Evolutionary conservation across 495 filamentous ascomycete genomes (phyloP), one percentile per base, ranked within the genome.

Genomic region (Neurospora discreta): DNA sequence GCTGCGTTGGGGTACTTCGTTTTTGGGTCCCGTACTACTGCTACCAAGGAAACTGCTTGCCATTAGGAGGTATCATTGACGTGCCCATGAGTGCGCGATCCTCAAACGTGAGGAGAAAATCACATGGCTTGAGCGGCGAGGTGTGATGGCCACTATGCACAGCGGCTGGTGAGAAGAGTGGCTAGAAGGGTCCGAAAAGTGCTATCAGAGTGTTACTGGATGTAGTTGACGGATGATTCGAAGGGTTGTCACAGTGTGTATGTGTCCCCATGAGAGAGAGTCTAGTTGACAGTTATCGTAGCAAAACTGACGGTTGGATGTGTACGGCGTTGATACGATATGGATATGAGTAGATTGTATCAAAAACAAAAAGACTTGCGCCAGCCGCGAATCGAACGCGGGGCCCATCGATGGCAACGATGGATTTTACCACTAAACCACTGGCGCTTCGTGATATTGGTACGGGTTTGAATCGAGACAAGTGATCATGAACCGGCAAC

Each of bases 1-100:
- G 94, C 94, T 0, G 97, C 95, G 70, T 76, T 97, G 60, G 95
- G 95, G 43, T 97, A 97, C 79, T 77, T 97, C 36, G 75, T 90
- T 46, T 99, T 97, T 82, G 91, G 92, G 5, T 84, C 85, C 39
- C 84, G 85, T 72, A 89, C 89, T 16, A 86, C 88, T 52, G 85
- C 89, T 52, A 87, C 87, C 39, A 98, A 97, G 86, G 89, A 91
- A 46, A 91, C 93, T 70, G 94, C 95, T 68, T 99, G 95, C 81
- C 95, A 99, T 84, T 98, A 78, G 75, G 72, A 72, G 26, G n/a
- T 39, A 20, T 5, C 36, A 67, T 30, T 40, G 60, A 33, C 8
- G 13, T 18, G 26, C 20, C 26, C 39, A 38, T 18, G 68, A 10
- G 52, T 20, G 41, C 18, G 18, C 39, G 23, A 70, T 16, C 6